Evolutionary conservation across 176 grass and related monocot species (phyloP).

Genomic region (Chrysopogon serrulatus): DNA sequence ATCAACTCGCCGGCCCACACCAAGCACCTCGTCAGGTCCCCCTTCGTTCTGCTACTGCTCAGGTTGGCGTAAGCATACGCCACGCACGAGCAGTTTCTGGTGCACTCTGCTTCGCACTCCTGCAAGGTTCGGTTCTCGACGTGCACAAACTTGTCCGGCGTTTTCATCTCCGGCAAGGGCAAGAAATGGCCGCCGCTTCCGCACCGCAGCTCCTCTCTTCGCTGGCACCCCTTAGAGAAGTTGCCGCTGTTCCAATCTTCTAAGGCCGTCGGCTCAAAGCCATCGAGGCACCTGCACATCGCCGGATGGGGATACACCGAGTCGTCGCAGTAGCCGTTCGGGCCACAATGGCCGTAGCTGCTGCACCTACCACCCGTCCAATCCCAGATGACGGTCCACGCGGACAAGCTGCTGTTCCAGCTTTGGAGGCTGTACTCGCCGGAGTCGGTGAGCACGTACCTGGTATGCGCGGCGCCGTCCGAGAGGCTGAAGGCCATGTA

Average conservation of each 20-base stretch:
- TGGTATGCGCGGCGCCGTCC: background rate
- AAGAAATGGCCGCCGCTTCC: conserved; percentile 5
- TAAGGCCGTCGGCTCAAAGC: conserved; percentile 1
- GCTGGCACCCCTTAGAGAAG: conserved; percentile 25
- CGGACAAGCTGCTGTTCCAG: background rate
- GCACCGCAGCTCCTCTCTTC: conserved; percentile 13
- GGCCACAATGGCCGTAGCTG: conserved; percentile 19
- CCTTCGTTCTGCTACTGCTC: background rate
- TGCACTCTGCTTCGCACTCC: conserved; percentile 24
- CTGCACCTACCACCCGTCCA: background rate
- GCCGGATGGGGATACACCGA: background rate
- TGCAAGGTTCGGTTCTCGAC: conserved; percentile 8
- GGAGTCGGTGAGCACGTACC: background rate
- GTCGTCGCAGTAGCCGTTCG: conserved; percentile 25
- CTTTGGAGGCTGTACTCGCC: background rate
- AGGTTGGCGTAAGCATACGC: conserved; percentile 34
- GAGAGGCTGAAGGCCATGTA: background rate
- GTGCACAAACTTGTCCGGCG: conserved; percentile 21
- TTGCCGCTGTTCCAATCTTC: background rate
- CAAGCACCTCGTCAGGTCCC: conserved; percentile 21
- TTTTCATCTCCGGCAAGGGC: conserved; percentile 14
- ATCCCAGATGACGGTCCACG: background rate
- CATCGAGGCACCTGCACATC: conserved; percentile 34
- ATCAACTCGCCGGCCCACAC: conserved; percentile 36
- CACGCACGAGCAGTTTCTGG: conserved; percentile 40